phyloP scores from a whole-genome alignment of 768 basidiomycete genomes.

The Leucocoprinus sp. region DNA sequence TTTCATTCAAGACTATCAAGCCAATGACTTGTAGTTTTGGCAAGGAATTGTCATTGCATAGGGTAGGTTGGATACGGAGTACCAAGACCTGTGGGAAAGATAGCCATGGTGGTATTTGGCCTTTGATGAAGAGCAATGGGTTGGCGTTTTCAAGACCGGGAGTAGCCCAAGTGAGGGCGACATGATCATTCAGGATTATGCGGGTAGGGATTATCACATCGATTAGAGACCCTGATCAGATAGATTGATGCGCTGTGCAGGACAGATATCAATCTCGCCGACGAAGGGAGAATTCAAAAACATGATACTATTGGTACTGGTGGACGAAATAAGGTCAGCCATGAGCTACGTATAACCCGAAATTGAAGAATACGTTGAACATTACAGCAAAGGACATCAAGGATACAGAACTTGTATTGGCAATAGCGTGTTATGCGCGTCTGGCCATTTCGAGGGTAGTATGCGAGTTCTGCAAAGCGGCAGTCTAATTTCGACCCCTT shows the following conservation, averaged over 20 bases:
- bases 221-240: not conserved
- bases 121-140: conserved; percentile 6
- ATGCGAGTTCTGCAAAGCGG: conserved; percentile 13
- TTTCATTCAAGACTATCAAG: conserved; percentile 4
- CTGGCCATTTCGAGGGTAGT: not conserved
- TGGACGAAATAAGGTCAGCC: not conserved
- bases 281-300: not conserved
- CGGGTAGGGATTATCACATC: not conserved
- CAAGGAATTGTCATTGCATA: not conserved
- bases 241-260: not conserved
- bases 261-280: not conserved
- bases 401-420: conserved; percentile 6
- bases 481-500: conserved; percentile 20
- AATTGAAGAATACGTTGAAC: not conserved
- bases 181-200: not conserved
- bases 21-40: conserved; percentile 1
- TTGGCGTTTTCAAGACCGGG: conserved; percentile 6
- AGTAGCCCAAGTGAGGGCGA: conserved; percentile 2
- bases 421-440: not conserved
- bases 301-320: not conserved
- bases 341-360: not conserved
- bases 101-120: conserved; percentile 3
- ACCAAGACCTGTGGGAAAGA: conserved; percentile 3
- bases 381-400: conserved; percentile 4
- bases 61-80: not conserved